These are phyloP conservation scores for Nitzschia sp. DNA, from an alignment of 108 stramenopile species.

Conservation along the genomic window DNA sequence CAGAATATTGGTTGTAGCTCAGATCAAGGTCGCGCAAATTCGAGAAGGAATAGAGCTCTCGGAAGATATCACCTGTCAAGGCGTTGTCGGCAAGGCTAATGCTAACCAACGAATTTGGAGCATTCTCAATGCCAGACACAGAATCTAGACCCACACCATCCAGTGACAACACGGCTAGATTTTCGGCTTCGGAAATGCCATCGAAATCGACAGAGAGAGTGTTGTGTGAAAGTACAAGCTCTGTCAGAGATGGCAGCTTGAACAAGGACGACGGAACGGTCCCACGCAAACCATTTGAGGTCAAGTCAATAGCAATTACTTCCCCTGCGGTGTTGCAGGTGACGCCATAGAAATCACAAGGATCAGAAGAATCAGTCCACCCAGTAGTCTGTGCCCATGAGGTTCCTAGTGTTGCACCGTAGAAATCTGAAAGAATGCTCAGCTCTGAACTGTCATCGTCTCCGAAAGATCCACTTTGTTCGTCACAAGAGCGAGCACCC, in stretches of 20 bases:
- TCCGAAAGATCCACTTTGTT: conserved; percentile 37
- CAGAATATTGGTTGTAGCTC: conserved; percentile 24
- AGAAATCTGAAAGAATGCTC: conserved; percentile 53
- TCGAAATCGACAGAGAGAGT: conserved; percentile 30
- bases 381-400: conserved; percentile 24
- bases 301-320: conserved; percentile 44
- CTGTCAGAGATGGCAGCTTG: conserved; percentile 32
- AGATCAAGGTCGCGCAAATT: conserved; percentile 21
- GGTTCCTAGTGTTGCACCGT: conserved; percentile 24
- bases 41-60: conserved; percentile 31
- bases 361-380: conserved; percentile 39
- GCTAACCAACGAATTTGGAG: conserved; percentile 21
- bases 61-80: conserved; percentile 45
- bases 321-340: conserved; percentile 33
- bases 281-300: conserved; percentile 62
- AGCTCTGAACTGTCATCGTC: conserved; percentile 36
- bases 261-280: conserved; percentile 45
- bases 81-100: conserved; percentile 47
- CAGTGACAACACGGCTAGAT: conserved; percentile 36
- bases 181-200: conserved; percentile 30
- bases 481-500: conserved; percentile 46
- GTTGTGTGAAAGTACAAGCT: conserved; percentile 43
- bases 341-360: conserved; percentile 41
- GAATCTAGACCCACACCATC: conserved; percentile 40
- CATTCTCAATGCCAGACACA: conserved; percentile 35